phyloP scores from a whole-genome alignment of 257 asterid genomes.

The Paraleonurus japonicus region DNA sequence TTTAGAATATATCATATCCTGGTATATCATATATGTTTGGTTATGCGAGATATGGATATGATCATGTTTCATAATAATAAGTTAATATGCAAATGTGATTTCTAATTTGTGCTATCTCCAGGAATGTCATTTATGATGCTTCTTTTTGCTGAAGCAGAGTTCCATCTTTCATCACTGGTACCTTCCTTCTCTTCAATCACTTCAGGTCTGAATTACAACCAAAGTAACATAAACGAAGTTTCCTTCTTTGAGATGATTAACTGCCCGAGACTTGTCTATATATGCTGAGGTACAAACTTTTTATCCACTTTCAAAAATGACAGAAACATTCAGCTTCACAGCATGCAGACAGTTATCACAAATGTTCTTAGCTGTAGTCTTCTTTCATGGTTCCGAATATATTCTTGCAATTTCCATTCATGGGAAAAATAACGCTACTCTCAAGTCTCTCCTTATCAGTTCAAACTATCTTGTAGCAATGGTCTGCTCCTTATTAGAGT shows the following conservation, averaged over 20 bases:
- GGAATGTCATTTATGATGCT: conserved; percentile 44
- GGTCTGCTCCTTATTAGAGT: conserved; percentile 65
- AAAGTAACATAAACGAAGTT: not conserved
- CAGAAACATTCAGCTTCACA: conserved; percentile 55
- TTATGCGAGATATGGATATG: not conserved
- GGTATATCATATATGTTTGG: not conserved
- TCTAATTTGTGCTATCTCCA: conserved; percentile 26
- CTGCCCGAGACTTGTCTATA: conserved; percentile 19
- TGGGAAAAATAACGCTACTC: conserved; percentile 57
- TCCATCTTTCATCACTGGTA: conserved; percentile 32
- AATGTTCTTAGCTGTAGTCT: conserved; percentile 59
- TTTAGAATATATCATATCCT: not conserved
- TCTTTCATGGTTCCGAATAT: conserved; percentile 77
- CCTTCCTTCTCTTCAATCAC: conserved; percentile 30
- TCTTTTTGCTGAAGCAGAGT: conserved; percentile 36
- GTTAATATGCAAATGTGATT: not conserved
- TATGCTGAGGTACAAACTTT: conserved; percentile 28
- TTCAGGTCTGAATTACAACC: conserved; percentile 52
- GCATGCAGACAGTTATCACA: conserved; percentile 66
- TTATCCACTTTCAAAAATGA: conserved; percentile 47
- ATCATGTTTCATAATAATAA: not conserved
- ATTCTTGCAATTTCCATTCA: conserved; percentile 60
- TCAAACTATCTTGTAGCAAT: conserved; percentile 60
- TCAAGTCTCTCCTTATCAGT: conserved; percentile 85
- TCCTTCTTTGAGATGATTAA: conserved; percentile 30